Conservation (phyloP, 495 filamentous ascomycete species). For the Penicillium lividum region DNA sequence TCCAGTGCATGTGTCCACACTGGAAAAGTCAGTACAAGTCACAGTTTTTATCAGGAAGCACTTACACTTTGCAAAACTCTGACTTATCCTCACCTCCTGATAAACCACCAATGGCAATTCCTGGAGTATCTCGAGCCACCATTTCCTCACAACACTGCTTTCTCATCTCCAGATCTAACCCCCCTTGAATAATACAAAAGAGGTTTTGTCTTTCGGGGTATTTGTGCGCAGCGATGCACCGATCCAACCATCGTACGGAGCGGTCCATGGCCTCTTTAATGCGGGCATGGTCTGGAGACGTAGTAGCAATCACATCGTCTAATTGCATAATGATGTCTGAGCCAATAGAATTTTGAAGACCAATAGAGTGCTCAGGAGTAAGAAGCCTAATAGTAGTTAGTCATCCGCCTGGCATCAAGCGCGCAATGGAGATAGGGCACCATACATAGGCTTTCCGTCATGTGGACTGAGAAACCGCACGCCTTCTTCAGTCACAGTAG, state of each 20-base stretch:
- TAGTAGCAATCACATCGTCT: constrained; percentile 95
- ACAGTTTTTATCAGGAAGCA: neutral
- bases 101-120: constrained; percentile 93
- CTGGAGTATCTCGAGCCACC: constrained; percentile 88
- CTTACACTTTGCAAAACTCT: constrained; percentile 60
- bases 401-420: neutral
- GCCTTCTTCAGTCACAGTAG: constrained; percentile 91
- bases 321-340: constrained; percentile 99
- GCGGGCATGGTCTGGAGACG: constrained; percentile 79
- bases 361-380: constrained; percentile 95
- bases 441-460: constrained; percentile 88
- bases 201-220: constrained; percentile 84
- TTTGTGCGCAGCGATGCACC: constrained; percentile 89
- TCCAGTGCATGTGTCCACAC: constrained; percentile 82
- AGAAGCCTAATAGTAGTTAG: constrained; percentile 60
- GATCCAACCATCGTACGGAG: constrained; percentile 97
- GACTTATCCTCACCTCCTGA: constrained; percentile 80
- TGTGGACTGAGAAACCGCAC: constrained; percentile 94
- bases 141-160: constrained; percentile 83
- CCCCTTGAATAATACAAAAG: constrained; percentile 99
- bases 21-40: constrained; percentile 25
- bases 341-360: constrained; percentile 93
- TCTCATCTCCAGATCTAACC: constrained; percentile 86
- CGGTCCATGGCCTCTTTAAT: constrained; percentile 96
- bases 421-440: neutral